phyloP scores from a whole-genome alignment of 768 basidiomycete species.

The Tylopilus rubrobrunneus region DNA sequence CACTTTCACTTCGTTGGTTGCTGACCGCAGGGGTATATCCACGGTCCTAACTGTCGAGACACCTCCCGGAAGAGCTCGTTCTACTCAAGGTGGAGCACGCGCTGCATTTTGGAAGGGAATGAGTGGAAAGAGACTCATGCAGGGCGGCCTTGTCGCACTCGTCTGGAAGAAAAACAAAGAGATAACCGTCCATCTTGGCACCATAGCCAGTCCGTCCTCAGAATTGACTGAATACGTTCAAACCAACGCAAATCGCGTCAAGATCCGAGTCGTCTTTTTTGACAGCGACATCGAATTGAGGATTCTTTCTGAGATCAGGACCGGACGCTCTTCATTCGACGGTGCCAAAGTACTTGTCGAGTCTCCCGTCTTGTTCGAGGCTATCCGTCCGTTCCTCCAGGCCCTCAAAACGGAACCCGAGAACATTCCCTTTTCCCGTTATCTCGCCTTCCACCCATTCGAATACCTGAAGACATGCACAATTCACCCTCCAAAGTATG shows the following conservation, averaged over 20 bases:
- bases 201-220: slow-evolving; percentile 37
- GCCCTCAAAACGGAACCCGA: slow-evolving; percentile 56
- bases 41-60: slow-evolving; percentile 44
- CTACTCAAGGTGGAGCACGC: slow-evolving; percentile 36
- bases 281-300: slow-evolving; percentile 52
- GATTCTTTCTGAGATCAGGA: slow-evolving; percentile 37
- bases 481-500: slow-evolving; percentile 53
- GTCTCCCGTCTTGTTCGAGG: slow-evolving; percentile 61
- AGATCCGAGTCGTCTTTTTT: slow-evolving; percentile 53
- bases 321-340: slow-evolving; percentile 22
- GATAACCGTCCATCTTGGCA: slow-evolving; percentile 52
- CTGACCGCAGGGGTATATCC: slow-evolving; percentile 52
- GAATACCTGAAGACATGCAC: slow-evolving; percentile 31
- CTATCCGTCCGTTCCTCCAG: slow-evolving; percentile 65
- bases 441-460: slow-evolving; percentile 44
- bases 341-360: slow-evolving; percentile 48
- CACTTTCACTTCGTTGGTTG: slow-evolving; percentile 41
- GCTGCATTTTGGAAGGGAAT: slow-evolving; percentile 58
- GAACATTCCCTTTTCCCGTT: slow-evolving; percentile 49
- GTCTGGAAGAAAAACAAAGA: slow-evolving; percentile 38
- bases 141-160: slow-evolving; percentile 62
- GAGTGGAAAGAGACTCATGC: slow-evolving; percentile 53
- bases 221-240: slow-evolving; percentile 48
- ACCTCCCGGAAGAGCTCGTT: slow-evolving; percentile 55
- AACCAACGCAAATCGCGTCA: slow-evolving; percentile 31